Conservation (phyloP, 371 early-diverging fungal genomes). For the Rhizopus delemar region DNA sequence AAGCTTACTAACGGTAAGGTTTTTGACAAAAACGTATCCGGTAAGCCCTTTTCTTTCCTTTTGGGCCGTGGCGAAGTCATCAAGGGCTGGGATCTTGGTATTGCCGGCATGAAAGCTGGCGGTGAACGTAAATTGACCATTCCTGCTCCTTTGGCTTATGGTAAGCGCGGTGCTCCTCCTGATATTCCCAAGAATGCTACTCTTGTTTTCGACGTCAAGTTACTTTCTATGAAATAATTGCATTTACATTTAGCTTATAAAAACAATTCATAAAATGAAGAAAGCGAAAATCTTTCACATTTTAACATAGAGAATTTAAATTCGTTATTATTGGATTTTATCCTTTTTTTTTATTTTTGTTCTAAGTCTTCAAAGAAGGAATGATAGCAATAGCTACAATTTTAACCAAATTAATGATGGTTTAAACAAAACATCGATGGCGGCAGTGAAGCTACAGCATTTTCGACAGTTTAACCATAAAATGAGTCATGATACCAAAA, state of each 20-base stretch:
- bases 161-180: slow-evolving; percentile 82
- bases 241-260: background rate
- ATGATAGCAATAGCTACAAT: too few relatives aligned
- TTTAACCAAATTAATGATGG: too few relatives aligned
- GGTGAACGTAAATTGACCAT: slow-evolving; percentile 90
- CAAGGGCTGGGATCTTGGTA: slow-evolving; percentile 91
- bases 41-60: slow-evolving; percentile 87
- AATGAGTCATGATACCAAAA: too few relatives aligned
- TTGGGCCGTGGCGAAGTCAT: slow-evolving; percentile 93
- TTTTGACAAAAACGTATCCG: slow-evolving; percentile 90
- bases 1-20: slow-evolving; percentile 88
- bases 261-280: background rate
- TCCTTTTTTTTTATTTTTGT: too few relatives aligned
- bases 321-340: background rate
- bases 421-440: too few relatives aligned
- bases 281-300: too few relatives aligned
- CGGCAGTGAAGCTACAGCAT: too few relatives aligned
- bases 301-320: background rate
- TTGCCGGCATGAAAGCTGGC: slow-evolving; percentile 89
- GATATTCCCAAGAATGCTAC: slow-evolving; percentile 88
- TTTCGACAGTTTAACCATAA: too few relatives aligned
- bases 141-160: slow-evolving; percentile 86
- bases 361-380: too few relatives aligned
- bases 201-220: slow-evolving; percentile 79
- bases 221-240: slow-evolving; percentile 31